Evolutionary conservation across 148 eudicot species (phyloP).

Genomic region (Dianthus caryophyllus): DNA sequence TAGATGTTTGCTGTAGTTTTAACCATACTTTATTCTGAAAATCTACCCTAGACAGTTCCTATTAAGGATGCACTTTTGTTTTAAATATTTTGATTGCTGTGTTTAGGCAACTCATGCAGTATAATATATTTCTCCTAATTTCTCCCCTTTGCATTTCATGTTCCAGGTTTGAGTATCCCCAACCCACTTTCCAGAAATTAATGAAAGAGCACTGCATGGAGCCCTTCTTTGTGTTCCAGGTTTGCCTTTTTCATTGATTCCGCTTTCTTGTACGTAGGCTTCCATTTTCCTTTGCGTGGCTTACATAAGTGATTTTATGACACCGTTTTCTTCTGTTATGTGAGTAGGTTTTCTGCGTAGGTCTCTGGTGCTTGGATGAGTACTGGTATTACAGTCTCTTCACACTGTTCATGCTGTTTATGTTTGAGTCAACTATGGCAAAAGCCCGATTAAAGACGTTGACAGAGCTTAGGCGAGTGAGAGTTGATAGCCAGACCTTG

Average conservation of each 20-base stretch:
- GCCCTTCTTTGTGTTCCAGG: constrained; percentile 99
- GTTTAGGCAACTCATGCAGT: too few species aligned
- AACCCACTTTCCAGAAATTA: constrained; percentile 92
- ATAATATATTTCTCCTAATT: background rate
- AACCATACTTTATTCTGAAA: background rate
- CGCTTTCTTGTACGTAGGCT: background rate
- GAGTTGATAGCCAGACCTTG: constrained; percentile 80
- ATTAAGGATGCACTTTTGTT: background rate
- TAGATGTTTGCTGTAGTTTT: background rate
- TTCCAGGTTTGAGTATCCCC: constrained; percentile 93
- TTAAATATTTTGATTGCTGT: background rate
- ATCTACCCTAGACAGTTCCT: background rate
- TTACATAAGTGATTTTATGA: background rate
- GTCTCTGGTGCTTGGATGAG: constrained; percentile 98
- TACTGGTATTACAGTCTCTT: constrained; percentile 97
- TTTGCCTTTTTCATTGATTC: constrained; percentile 25
- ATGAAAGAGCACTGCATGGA: constrained; percentile 99
- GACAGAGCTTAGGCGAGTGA: constrained; percentile 95
- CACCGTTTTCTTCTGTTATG: constrained; percentile 1
- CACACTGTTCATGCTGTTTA: constrained; percentile 88
- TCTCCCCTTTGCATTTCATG: constrained; percentile 14
- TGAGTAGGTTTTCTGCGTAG: constrained; percentile 90
- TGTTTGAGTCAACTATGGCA: constrained; percentile 99
- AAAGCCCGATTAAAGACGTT: constrained; percentile 91
- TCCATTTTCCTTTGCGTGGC: background rate